A percentile compares a stretch with the other conserved stretches of the same genome.
These are phyloP conservation scores for Cryphonectria japonica DNA, from an alignment of 2,329 filamentous ascomycete species.

Conservation along the genomic window DNA sequence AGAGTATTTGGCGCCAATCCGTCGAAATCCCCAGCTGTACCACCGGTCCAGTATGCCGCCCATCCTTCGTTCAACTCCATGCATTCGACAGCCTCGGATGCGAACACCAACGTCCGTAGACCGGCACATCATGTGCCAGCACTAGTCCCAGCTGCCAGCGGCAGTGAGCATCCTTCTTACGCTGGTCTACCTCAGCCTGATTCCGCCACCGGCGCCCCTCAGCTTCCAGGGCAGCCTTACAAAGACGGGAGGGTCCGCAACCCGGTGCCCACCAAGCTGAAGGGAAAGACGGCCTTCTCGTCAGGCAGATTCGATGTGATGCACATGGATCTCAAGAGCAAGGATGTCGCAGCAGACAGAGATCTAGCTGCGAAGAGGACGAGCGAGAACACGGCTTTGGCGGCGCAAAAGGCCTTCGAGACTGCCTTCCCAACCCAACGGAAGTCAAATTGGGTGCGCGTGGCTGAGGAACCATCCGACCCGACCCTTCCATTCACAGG, in stretches of 20 bases:
- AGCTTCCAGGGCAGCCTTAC: constrained; percentile 33
- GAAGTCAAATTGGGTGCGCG: constrained; percentile 28
- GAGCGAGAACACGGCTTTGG: constrained; percentile 63
- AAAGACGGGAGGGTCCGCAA: constrained; percentile 57
- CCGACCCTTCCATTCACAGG: constrained; percentile 25
- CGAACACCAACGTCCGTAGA: constrained; percentile 17
- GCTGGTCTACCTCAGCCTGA: constrained; percentile 33
- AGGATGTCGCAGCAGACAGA: constrained; percentile 51
- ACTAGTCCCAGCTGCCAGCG: constrained; percentile 7
- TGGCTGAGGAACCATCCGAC: constrained; percentile 20
- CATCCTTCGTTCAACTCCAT: constrained; percentile 10
- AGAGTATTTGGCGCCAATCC: constrained; percentile 18
- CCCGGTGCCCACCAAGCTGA: constrained; percentile 64
- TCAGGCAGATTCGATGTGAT: constrained; percentile 67
- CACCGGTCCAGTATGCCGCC: constrained; percentile 17
- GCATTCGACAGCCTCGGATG: constrained; percentile 17
- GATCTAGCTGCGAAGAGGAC: constrained; percentile 62
- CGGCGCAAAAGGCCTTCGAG: constrained; percentile 59
- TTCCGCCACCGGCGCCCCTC: constrained; percentile 30
- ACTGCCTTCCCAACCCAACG: constrained; percentile 47
- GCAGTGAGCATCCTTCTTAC: constrained; percentile 6
- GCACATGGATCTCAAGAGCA: constrained; percentile 57
- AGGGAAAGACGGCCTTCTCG: constrained; percentile 59
- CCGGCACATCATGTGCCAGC: constrained; percentile 22
- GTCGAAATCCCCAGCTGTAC: constrained; percentile 19